A percentile compares a stretch with the other conserved stretches of the same genome.
Conservation (phyloP, 1,284 basidiomycete species). For the Cryptococcus jaspeensis region DNA sequence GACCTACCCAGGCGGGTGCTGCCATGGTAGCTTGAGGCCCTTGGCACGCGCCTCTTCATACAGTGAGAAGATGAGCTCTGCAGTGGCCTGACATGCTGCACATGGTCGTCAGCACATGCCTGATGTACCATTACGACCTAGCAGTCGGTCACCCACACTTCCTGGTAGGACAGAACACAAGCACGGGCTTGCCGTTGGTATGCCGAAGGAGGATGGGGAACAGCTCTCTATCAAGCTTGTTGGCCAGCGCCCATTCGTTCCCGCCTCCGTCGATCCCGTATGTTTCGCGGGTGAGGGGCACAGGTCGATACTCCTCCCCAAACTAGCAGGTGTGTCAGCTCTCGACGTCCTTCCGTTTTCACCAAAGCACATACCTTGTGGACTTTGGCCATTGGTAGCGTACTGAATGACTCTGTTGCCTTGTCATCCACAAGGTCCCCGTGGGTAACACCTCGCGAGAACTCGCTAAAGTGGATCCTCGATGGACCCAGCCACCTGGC, state of each 20-base stretch:
- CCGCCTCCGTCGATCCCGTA: slow-evolving; percentile 60
- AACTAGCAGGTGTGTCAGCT: slow-evolving; percentile 59
- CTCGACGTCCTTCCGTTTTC: neutral
- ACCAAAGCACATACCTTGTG: slow-evolving; percentile 62
- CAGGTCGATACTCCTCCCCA: slow-evolving; percentile 84
- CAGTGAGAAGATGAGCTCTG: slow-evolving; percentile 69
- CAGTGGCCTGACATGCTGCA: slow-evolving; percentile 56
- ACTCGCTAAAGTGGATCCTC: slow-evolving; percentile 4
- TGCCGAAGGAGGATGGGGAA: slow-evolving; percentile 69
- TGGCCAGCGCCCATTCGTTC: slow-evolving; percentile 79
- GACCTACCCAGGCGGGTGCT: slow-evolving; percentile 54
- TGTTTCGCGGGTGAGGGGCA: slow-evolving; percentile 70
- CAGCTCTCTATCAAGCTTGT: slow-evolving; percentile 70
- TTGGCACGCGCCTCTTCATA: slow-evolving; percentile 61
- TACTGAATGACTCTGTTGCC: neutral
- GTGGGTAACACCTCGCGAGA: slow-evolving; percentile 9
- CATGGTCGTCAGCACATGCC: neutral
- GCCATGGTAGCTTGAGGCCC: slow-evolving; percentile 64
- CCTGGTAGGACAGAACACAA: slow-evolving; percentile 82
- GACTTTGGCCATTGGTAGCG: slow-evolving; percentile 60
- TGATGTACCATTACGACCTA: neutral
- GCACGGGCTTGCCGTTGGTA: slow-evolving; percentile 70
- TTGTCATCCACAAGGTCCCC: slow-evolving; percentile 16
- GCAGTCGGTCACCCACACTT: slow-evolving; percentile 59
- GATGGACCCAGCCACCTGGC: slow-evolving; percentile 77